Conservation (phyloP, 2,329 filamentous ascomycete genomes). For the Simplicillium aogashimaense region DNA sequence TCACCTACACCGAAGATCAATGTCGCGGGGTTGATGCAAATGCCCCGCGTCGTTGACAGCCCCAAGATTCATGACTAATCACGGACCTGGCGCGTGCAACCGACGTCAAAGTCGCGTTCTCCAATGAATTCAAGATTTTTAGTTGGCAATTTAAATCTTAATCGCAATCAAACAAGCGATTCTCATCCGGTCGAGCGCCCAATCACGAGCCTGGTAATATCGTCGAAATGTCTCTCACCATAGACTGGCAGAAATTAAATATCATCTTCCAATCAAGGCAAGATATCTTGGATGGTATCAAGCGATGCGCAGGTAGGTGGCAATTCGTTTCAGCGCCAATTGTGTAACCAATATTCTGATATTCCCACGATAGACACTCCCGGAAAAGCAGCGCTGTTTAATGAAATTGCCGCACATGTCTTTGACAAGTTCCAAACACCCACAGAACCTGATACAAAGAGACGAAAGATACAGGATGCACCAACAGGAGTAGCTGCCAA, state of each 20-base stretch:
- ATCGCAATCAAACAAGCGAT: not conserved
- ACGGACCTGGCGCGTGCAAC: no score
- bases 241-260: slow-evolving; percentile 39
- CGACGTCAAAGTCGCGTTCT: no score
- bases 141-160: no score
- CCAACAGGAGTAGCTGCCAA: slow-evolving; percentile 11
- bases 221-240: slow-evolving; percentile 26
- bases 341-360: not conserved
- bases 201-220: no score
- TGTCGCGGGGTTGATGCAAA: no score
- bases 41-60: no score
- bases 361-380: slow-evolving; percentile 33
- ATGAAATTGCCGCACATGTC: slow-evolving; percentile 42
- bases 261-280: slow-evolving; percentile 45
- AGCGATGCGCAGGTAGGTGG: slow-evolving; percentile 38
- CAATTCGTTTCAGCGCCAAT: not conserved
- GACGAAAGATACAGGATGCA: slow-evolving; percentile 38
- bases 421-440: slow-evolving; percentile 30
- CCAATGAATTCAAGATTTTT: no score
- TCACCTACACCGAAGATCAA: not conserved
- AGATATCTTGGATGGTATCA: slow-evolving; percentile 45
- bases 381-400: slow-evolving; percentile 40
- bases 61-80: no score
- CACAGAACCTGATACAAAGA: slow-evolving; percentile 40
- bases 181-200: not conserved